Evolutionary conservation across 306 rosid genomes (phyloP).

Genomic region (Sindora glabra): DNA sequence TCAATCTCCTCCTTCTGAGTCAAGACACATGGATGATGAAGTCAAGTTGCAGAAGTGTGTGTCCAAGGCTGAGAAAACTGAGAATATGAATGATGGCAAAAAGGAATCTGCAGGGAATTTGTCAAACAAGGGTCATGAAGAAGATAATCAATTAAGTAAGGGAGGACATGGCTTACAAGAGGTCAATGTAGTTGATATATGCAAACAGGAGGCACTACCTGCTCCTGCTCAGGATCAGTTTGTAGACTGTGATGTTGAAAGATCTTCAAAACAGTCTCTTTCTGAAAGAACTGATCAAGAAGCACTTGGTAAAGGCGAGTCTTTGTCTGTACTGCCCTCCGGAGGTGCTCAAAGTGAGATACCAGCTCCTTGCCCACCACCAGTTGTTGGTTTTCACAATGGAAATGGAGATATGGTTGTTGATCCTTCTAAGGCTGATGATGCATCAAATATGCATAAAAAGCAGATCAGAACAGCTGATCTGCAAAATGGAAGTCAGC

Average conservation of each 20-base stretch:
- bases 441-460: slow-evolving; percentile 42
- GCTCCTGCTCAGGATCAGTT: slow-evolving; percentile 43
- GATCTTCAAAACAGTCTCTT: slow-evolving; percentile 46
- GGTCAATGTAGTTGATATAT: slow-evolving; percentile 28
- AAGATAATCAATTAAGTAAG: slow-evolving; percentile 37
- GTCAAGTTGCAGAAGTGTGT: slow-evolving; percentile 43
- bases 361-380: slow-evolving; percentile 36
- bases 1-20: slow-evolving; percentile 29
- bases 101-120: slow-evolving; percentile 38
- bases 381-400: slow-evolving; percentile 43
- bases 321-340: slow-evolving; percentile 39
- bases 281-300: slow-evolving; percentile 55
- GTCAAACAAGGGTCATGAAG: slow-evolving; percentile 36
- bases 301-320: slow-evolving; percentile 47
- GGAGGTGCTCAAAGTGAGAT: slow-evolving; percentile 51
- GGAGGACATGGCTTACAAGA: slow-evolving; percentile 38
- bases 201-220: slow-evolving; percentile 36
- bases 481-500: slow-evolving; percentile 65
- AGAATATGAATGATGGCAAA: slow-evolving; percentile 31
- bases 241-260: slow-evolving; percentile 48
- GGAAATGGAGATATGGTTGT: slow-evolving; percentile 43
- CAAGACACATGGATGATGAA: slow-evolving; percentile 53
- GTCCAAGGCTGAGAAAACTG: slow-evolving; percentile 48
- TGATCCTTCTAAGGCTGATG: slow-evolving; percentile 55
- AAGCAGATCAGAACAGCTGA: slow-evolving; percentile 55